A percentile compares a stretch with the other conserved stretches of the same genome.
Evolutionary conservation across 2,329 filamentous ascomycete species (phyloP).

Genomic region (Aspergillus transmontanensis): DNA sequence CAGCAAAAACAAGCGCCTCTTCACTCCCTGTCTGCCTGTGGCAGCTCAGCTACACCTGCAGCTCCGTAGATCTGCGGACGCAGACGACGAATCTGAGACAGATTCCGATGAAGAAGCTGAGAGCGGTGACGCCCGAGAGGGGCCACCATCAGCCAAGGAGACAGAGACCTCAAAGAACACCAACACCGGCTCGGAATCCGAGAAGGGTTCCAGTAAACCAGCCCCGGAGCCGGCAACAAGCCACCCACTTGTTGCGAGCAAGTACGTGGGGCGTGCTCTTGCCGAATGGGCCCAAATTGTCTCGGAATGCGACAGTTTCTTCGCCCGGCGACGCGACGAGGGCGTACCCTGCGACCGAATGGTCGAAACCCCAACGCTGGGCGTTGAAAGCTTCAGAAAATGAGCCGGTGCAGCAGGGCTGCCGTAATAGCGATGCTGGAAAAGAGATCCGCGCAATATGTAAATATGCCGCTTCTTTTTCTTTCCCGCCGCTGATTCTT

Average conservation of each 20-base stretch:
- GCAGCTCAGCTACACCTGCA: slow-evolving; percentile 59
- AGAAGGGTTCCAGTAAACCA: slow-evolving; percentile 13
- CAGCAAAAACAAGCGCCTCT: slow-evolving; percentile 55
- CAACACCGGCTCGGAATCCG: background rate
- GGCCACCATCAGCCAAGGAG: slow-evolving; percentile 10
- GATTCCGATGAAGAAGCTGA: slow-evolving; percentile 22
- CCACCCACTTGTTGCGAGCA: slow-evolving; percentile 46
- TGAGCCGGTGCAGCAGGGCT: slow-evolving; percentile 14
- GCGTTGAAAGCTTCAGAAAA: slow-evolving; percentile 63
- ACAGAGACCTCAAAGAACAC: background rate
- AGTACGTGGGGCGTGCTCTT: slow-evolving; percentile 64
- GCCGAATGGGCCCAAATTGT: slow-evolving; percentile 66
- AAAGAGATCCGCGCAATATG: background rate
- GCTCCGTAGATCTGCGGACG: slow-evolving; percentile 31
- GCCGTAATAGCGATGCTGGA: slow-evolving; percentile 23
- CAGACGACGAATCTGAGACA: slow-evolving; percentile 22
- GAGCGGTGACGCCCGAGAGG: slow-evolving; percentile 9
- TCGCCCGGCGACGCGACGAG: slow-evolving; percentile 62
- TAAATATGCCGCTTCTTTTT: background rate
- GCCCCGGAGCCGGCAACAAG: slow-evolving; percentile 21
- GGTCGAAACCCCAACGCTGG: slow-evolving; percentile 64
- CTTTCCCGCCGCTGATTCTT: background rate
- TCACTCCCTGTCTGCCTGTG: slow-evolving; percentile 59
- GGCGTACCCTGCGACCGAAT: slow-evolving; percentile 59
- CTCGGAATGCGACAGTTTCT: slow-evolving; percentile 65